Base-by-base conservation (phyloP, 495 filamentous ascomycete species). In the Pyrenopolyporus hunteri region DNA sequence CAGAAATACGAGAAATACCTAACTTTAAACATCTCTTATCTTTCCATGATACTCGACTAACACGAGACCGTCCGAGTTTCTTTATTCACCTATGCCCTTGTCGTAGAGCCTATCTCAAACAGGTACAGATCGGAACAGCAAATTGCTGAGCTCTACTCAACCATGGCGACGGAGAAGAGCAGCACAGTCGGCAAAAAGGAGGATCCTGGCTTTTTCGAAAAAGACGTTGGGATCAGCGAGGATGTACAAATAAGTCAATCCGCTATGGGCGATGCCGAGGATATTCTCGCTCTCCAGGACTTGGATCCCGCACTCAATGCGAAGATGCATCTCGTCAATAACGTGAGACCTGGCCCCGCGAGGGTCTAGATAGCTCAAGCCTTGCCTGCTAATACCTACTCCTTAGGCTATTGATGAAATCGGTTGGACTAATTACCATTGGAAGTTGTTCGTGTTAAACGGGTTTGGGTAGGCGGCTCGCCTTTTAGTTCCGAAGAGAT, bases 281-380 rank as follows among this genome's bases (percentile, higher is more conserved):
- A 85, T 49, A 73, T 86, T 43, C 71, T 86, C 5, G 70, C 78
- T 6, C 73, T 71, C 32, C 73, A 81, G 40, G 76, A 81, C 44
- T 70, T 84, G 40, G 87, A 90, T 59, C 83, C 82, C n/a, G 85
- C 81, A 7, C 73, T 89, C 49, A 84, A 82, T 50, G 80, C 81
- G 8, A 89, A 89, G 69, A 89, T 89, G 85, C 77, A 82, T 46
- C 67, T 89, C 59, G 80, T 89, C 56, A 90, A 90, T 68, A 82
- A 89, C 68, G 86, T 87, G 63, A 75, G 81, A 74, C 39, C 44
- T 37, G 43, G n/a, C 25, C 20, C 28, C 11, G 57, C 8, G 14
- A 49, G 25, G 20, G 10, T 29, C 28, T 4, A 43, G 17, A 43
- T 37, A 57, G 22, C 36, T 40, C 14, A 36, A 43, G 16, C 6